Conservation (phyloP, 192 early-diverging fungal genomes). For the Backusella macrospora region DNA sequence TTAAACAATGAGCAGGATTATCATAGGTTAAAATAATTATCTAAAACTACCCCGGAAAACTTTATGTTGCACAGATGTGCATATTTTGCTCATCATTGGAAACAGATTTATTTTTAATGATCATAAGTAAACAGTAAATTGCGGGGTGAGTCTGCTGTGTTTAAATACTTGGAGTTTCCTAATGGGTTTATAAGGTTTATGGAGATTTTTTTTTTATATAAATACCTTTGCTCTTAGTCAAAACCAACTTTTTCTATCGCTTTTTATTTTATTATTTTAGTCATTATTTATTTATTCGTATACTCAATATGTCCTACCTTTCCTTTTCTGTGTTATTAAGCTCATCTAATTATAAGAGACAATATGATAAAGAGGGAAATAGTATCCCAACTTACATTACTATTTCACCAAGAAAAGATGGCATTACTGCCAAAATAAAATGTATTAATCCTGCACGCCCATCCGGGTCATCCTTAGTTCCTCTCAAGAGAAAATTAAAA, state of each 20-base stretch:
- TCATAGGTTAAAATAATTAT: not conserved
- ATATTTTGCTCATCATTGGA: not conserved
- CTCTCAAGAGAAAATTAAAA: conserved; percentile 15
- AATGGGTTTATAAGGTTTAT: not conserved
- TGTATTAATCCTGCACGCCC: conserved; percentile 2
- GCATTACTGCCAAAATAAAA: conserved; percentile 7
- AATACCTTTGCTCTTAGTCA: not conserved
- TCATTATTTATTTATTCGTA: not conserved
- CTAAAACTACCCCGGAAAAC: not conserved
- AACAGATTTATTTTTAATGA: conserved; percentile 8
- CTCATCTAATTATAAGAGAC: conserved; percentile 5
- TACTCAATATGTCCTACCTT: conserved; percentile 4
- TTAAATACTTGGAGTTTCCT: conserved; percentile 4
- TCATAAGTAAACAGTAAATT: conserved; percentile 1
- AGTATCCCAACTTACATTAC: conserved; percentile 4
- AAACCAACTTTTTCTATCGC: conserved; percentile 2
- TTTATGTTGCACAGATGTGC: not conserved
- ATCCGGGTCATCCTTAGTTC: not conserved
- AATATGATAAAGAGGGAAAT: not conserved
- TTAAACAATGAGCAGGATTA: not conserved
- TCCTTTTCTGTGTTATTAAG: conserved; percentile 9
- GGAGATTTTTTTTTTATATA: not conserved
- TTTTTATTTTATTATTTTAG: conserved; percentile 9
- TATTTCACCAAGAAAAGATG: conserved; percentile 12
- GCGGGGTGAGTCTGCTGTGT: not conserved